Percentiles rank a stretch among this genome's conserved stretches.
Evolutionary conservation across 78 protist species (phyloP).

Genomic region (Thecamonas trahens): DNA sequence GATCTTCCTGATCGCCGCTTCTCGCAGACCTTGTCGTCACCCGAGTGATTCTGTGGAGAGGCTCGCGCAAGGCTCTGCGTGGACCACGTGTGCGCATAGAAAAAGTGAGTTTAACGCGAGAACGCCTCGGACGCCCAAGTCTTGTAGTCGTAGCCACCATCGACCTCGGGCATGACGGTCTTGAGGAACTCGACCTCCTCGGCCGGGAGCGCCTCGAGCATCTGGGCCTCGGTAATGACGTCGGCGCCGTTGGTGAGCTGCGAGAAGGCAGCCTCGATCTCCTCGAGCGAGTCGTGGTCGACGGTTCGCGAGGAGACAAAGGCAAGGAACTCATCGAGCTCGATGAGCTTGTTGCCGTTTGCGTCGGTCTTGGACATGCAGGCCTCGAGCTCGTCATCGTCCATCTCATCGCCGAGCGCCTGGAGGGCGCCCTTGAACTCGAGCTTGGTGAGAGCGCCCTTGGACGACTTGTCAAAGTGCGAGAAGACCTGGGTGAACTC

Average conservation of each 20-base stretch:
- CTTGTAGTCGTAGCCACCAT: background rate
- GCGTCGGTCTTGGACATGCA: background rate
- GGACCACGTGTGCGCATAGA: too few relatives aligned
- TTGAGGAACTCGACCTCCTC: background rate
- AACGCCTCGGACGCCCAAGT: background rate
- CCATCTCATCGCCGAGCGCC: constrained; percentile 1
- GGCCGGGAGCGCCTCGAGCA: background rate
- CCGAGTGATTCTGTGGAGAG: too few relatives aligned
- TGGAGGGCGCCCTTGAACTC: constrained; percentile 28
- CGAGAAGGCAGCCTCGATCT: background rate
- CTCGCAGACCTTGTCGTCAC: too few relatives aligned
- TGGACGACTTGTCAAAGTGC: constrained; percentile 28
- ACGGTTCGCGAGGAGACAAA: background rate
- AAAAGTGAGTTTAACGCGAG: too few relatives aligned
- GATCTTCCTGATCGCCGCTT: too few relatives aligned
- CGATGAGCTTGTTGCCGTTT: too few relatives aligned
- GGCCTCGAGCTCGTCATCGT: background rate
- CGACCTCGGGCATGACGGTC: background rate
- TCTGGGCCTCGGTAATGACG: background rate
- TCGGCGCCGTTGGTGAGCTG: background rate
- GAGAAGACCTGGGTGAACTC: constrained; percentile 17
- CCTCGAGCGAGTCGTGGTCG: background rate
- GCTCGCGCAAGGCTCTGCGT: too few relatives aligned
- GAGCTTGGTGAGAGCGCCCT: constrained; percentile 2
- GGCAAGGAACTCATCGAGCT: background rate